Base-by-base conservation (phyloP, 2,329 filamentous ascomycete genomes). In the Trichophyton simii region DNA sequence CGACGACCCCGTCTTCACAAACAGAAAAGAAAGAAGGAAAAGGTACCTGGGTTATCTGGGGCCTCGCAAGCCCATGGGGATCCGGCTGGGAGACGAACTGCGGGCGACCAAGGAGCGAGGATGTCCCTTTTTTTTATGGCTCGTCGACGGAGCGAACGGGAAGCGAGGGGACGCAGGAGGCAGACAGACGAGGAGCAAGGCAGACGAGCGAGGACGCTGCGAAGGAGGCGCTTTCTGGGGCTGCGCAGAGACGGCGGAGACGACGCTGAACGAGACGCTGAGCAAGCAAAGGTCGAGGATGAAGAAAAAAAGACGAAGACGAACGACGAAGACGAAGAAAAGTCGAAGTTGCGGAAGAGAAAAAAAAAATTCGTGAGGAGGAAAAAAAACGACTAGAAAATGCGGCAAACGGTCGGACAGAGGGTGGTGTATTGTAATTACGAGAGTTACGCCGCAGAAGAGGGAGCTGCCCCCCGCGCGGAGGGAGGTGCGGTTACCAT, bases 131-230 rank as follows among this genome's bases (percentile, higher is more conserved):
- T 52, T 50, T 9, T 15, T 22, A 11, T 52, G 15, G 46, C 46
- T 38, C 34, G 11, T 36, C 34, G 34, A 38, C 54, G 67, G 67
- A 70, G 65, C 60, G 63, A 65, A 68, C 58, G 60, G 63, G 63
- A 66, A 66, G 67, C 67, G 67, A 57, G 25, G 58, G 60, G 59
- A 61, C 64, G 64, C 61, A 63, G 64, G 63, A 65, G 66, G 63
- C 66, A 64, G 34, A 38, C 34, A 7, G 34, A 31, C 28, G 28
- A 1, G 1, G 25, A 28, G 22, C 2, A 22, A 22, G 22, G 3
- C 25, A 6, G 34, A 36, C 34, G 34, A 11, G 11, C 9, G 11
- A 38, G 13, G 34, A 38, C 34, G 34, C 8, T 3, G 34, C 9
- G 34, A 34, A 11, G 34, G 34, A 36, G 28, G 28, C 6, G 6